These are phyloP conservation scores for Schoenoplectus triqueter DNA, from an alignment of 202 grass and related monocot genomes.

Conservation along the genomic window DNA sequence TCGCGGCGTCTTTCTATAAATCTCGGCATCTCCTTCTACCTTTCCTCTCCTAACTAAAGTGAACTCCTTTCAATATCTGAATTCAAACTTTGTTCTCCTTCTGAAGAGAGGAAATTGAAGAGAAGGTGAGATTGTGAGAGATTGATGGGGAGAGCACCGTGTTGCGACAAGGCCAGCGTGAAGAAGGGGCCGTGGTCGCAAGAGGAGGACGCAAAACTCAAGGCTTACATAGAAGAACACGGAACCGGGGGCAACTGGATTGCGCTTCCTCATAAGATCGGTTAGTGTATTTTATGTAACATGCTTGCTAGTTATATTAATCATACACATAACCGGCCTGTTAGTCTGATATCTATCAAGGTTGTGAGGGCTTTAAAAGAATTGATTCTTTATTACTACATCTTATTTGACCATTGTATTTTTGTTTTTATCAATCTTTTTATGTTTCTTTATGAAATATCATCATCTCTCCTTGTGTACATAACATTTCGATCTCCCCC, in stretches of 20 bases:
- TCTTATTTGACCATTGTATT: too few species aligned
- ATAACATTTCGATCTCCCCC: not conserved
- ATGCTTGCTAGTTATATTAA: not conserved
- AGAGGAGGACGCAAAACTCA: constrained; percentile 92
- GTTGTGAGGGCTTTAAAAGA: too few species aligned
- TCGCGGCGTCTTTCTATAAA: constrained; percentile 74
- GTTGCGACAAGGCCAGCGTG: constrained; percentile 97
- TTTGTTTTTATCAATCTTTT: too few species aligned
- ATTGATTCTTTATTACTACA: too few species aligned
- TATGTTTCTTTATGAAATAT: too few species aligned
- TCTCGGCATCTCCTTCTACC: constrained; percentile 52
- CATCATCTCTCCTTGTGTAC: too few species aligned
- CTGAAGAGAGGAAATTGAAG: not conserved
- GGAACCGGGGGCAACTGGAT: constrained; percentile 98
- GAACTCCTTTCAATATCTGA: not conserved
- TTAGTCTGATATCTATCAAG: not conserved
- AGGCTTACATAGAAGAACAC: constrained; percentile 88
- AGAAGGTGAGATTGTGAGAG: not conserved
- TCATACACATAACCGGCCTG: not conserved
- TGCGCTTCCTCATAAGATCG: constrained; percentile 97
- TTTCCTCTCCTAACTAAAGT: constrained; percentile 43
- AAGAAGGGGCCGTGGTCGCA: constrained; percentile 98
- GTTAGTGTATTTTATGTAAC: constrained; percentile 45
- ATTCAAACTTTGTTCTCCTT: not conserved
- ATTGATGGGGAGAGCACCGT: constrained; percentile 90